phyloP scores from a whole-genome alignment of 805 yeast genomes.

The Kurtzmaniella cleridarum region DNA sequence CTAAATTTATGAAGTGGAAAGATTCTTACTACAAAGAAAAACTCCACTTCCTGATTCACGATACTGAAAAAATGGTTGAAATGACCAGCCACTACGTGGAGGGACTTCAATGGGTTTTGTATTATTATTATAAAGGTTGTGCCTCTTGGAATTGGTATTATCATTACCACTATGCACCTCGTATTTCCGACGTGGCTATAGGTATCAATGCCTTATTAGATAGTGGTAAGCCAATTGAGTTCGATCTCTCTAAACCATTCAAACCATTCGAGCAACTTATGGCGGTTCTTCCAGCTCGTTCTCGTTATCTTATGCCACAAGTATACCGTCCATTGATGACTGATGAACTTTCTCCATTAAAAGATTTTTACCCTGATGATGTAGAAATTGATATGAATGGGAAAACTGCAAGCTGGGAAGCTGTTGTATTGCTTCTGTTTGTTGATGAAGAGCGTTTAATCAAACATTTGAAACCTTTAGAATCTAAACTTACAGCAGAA shows the following conservation, averaged over 20 bases:
- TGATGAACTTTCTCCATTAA: constrained; percentile 78
- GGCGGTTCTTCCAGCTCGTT: constrained; percentile 96
- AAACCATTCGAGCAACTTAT: constrained; percentile 92
- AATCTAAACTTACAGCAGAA: constrained; percentile 56
- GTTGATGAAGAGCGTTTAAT: constrained; percentile 78
- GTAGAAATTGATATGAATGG: constrained; percentile 91
- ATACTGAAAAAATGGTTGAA: constrained; percentile 53
- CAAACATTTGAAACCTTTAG: constrained; percentile 65
- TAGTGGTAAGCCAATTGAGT: constrained; percentile 37
- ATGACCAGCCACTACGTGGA: constrained; percentile 79
- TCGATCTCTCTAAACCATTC: constrained; percentile 74
- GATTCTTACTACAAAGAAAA: constrained; percentile 80
- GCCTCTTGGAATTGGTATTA: constrained; percentile 97
- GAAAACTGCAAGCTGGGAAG: constrained; percentile 96
- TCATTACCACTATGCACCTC: constrained; percentile 86
- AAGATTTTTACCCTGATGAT: constrained; percentile 84
- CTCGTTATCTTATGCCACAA: constrained; percentile 70
- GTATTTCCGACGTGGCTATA: constrained; percentile 76
- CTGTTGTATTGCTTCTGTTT: constrained; percentile 87
- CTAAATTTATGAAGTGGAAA: constrained; percentile 78
- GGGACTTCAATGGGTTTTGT: constrained; percentile 95
- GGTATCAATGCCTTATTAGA: constrained; percentile 58
- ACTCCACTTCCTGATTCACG: constrained; percentile 60
- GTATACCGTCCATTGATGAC: constrained; percentile 79
- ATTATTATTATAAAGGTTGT: constrained; percentile 84